Percentiles rank a stretch among this genome's conserved stretches.
phyloP scores from a whole-genome alignment of 2,329 filamentous ascomycete species.

The Ceratocystiopsis minuta region DNA sequence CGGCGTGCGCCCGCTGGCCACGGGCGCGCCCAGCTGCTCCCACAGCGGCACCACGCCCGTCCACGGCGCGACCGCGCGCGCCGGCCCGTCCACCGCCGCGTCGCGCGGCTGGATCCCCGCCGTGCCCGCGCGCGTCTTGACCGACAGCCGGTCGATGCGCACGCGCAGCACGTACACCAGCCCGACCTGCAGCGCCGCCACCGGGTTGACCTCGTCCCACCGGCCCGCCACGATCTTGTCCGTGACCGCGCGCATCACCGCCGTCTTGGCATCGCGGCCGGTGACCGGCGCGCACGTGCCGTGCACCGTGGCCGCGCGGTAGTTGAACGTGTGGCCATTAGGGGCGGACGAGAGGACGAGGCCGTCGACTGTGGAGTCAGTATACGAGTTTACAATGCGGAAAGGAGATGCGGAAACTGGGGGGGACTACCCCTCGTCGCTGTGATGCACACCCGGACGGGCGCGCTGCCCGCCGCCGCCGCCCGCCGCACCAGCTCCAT shows the following conservation, averaged over 20 bases:
- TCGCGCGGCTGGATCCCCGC: constrained; percentile 8
- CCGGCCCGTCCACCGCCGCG: constrained; percentile 5
- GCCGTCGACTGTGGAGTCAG: constrained; percentile 5
- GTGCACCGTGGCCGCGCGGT: constrained; percentile 8
- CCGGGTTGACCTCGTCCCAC: constrained; percentile 8
- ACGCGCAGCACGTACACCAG: constrained; percentile 8
- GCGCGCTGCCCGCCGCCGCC: no score
- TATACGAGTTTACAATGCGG: no score
- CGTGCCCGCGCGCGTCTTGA: constrained; percentile 6
- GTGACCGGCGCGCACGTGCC: constrained; percentile 6
- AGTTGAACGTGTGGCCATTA: constrained; percentile 10
- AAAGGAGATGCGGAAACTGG: no score
- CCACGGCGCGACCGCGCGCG: constrained; percentile 4
- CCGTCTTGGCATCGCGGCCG: not conserved
- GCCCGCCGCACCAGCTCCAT: no score
- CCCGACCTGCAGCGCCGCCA: constrained; percentile 6
- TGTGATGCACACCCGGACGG: no score
- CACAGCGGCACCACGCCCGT: constrained; percentile 9
- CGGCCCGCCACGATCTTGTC: constrained; percentile 7
- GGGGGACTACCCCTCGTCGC: no score
- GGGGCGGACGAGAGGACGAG: constrained; percentile 8
- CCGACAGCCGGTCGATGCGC: constrained; percentile 5
- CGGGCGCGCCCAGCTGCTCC: constrained; percentile 8
- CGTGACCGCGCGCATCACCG: constrained; percentile 7
- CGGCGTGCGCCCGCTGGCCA: no score